Base-by-base conservation (phyloP, 345 rosid species). In the Lepidium didymum region DNA sequence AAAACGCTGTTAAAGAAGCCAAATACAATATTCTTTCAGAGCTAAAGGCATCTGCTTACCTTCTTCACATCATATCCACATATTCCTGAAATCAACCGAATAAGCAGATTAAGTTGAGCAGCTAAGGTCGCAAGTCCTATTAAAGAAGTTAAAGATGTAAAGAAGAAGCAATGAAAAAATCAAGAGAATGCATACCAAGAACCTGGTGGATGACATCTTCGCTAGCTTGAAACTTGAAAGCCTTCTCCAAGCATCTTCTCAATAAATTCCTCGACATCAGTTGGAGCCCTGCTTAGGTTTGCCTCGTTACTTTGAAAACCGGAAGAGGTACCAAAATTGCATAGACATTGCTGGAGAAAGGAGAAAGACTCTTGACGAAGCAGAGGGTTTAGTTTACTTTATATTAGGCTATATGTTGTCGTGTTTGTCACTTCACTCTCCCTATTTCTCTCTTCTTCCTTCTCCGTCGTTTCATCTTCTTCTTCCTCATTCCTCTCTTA, bases 191-290 rank as follows among this genome's bases (percentile, higher is more conserved):
- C 34, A 72, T 83, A 81, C 85, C 84, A 45, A 83, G 77, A 74
- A 83, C 81, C 45, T 85, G 73, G 45, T 56, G 75, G 68, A 83
- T 81, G 64, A 81, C 67, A 45, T 70, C 64, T 60, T 40, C 75
- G 43, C 81, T 85, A 47, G 80, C 82, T 79, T 74, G 82, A 62
- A 83, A 79, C 82, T 79, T 74, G 82, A 62, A 83, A 85, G 15
- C 89, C 87, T 56, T 73, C 80, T 71, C 70, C 78, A 38, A 85
- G 85, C 85, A 85, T 79, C 58, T 75, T 77, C 31, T 74, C 56
- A 12, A 81, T 60, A 64, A 85, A 85, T 37, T 85, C 79, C 73
- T 83, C 81, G 23, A 81, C 42, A 50, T 78, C 83, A 63, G 69
- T 58, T 13, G 40, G 64, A 49, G 63, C 27, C 61, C 70, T 40